Base-by-base conservation (phyloP, 2,329 filamentous ascomycete genomes). In the Arthrobotrys musiformis region DNA sequence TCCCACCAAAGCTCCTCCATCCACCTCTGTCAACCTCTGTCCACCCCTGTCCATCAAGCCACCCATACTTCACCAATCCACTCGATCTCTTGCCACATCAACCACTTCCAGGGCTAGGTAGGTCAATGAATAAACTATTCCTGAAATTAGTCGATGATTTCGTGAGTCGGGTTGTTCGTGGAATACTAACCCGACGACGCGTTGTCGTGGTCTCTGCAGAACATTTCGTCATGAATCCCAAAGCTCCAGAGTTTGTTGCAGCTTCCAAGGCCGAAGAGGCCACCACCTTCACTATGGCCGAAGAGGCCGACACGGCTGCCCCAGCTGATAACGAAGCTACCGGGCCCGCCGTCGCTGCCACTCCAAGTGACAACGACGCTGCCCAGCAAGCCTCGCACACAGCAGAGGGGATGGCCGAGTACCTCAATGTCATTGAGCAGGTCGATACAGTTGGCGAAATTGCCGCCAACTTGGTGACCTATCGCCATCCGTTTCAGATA, bases 401-500 rank as follows among this genome's bases (percentile, higher is more conserved):
- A 13, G 9, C 56, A 0, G 56, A 70, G 33, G 70, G 56, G 6
- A 63, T 44, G 42, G 48, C 26, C 1, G 54, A 76, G 4, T 76
- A 69, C 37, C n/a, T 24, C 13, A n/a, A 69, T 19, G 33, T 48
- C 28, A 35, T 76, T 9, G 19, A 58, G 33, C 50, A 58, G 7
- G 4, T 76, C n/a, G 30, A 58, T 11, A 56, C 46, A 0, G 70
- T 46, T 17, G 48, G 26, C 5, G 35, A 40, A 0, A 37, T 76
- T n/a, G n/a, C 37, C 0, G 35, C 6, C 24, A 44, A 22, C 2
- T 13, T 42, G 4, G 35, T 15, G 1, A 30, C 56, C 4, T 50
- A 37, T 22, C 1, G 7, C 35, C 6, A 56, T 7, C 46, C 30
- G 3, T 0, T 4, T 11, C 48, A 54, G 13, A 40, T 35, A 33